These are phyloP conservation scores for Debaryomyces subglobosus DNA, from an alignment of 1,139 yeast species.

Conservation along the genomic window DNA sequence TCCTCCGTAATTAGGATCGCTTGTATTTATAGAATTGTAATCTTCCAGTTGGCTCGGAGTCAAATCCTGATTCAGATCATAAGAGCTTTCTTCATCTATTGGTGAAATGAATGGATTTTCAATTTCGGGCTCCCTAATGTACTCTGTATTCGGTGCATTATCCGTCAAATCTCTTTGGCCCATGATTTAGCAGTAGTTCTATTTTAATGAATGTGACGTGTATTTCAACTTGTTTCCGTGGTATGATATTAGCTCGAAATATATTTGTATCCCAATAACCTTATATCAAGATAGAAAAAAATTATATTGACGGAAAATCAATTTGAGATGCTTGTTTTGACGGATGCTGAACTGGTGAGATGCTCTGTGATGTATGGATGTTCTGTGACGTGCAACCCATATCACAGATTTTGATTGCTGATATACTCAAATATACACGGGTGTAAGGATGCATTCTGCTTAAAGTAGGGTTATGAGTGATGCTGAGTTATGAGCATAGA, in stretches of 20 bases:
- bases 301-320: neutral
- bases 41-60: constrained; percentile 18
- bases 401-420: neutral
- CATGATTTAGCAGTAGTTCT: constrained; percentile 40
- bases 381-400: neutral
- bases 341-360: neutral
- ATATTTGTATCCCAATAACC: neutral
- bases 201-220: constrained; percentile 41
- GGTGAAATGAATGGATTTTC: constrained; percentile 31
- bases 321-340: neutral
- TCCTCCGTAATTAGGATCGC: constrained; percentile 33
- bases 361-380: neutral
- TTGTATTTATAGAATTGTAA: constrained; percentile 5
- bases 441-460: neutral
- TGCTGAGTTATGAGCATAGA: neutral
- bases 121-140: constrained; percentile 17
- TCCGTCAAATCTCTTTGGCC: constrained; percentile 42
- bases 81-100: constrained; percentile 30
- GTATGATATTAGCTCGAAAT: neutral
- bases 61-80: constrained; percentile 15
- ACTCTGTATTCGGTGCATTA: constrained; percentile 25
- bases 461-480: neutral
- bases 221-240: neutral
- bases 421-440: neutral
- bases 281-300: too few species aligned